Conservation (phyloP, 441 rosid species). For the Jatropha multifida region DNA sequence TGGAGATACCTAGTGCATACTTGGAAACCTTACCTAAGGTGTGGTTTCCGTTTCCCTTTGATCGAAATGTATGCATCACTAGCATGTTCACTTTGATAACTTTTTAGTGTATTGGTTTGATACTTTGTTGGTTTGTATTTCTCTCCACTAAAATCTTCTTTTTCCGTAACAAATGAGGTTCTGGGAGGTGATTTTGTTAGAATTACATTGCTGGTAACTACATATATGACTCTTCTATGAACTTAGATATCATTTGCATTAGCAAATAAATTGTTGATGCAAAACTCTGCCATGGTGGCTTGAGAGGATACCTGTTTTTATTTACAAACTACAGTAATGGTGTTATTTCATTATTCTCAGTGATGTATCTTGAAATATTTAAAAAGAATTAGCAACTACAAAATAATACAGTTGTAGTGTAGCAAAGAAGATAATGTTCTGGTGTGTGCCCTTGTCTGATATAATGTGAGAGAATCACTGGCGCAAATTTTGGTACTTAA, state of each 20-base stretch:
- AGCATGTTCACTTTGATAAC: too few species aligned
- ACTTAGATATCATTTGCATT: neutral
- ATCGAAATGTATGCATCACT: neutral
- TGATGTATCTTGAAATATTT: neutral
- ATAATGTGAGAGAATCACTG: neutral
- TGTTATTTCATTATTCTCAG: neutral
- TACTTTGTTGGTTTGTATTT: neutral
- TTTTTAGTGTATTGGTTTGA: neutral
- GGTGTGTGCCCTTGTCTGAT: neutral
- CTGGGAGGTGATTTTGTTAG: neutral
- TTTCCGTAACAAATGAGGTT: neutral
- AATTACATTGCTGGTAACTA: neutral
- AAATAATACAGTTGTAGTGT: neutral
- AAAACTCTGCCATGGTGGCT: neutral
- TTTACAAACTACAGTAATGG: neutral
- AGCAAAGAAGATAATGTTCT: neutral
- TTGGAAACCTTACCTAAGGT: slow-evolving; percentile 92
- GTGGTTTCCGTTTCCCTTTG: slow-evolving; percentile 10
- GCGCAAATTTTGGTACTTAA: neutral
- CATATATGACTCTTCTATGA: neutral
- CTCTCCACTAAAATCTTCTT: neutral
- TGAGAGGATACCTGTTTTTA: neutral
- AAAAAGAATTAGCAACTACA: neutral
- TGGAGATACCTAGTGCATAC: slow-evolving; percentile 88
- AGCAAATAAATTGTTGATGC: neutral